Evolutionary conservation across 257 asterid species (phyloP), one percentile per base, ranked within the genome.

Genomic region (Nicotiana otophora): DNA sequence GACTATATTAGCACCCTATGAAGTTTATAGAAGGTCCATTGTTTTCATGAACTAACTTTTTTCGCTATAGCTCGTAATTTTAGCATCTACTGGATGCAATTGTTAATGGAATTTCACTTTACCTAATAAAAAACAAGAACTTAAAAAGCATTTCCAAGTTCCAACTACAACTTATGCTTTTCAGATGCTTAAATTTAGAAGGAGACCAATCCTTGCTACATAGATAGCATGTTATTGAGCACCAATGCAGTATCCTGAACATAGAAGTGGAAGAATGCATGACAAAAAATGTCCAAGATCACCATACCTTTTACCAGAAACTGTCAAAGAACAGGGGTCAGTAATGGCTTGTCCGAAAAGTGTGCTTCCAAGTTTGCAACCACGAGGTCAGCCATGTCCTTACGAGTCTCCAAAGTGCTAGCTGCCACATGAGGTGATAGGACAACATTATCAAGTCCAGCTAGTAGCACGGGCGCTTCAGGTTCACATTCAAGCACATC

Each of bases 381-480:
- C 10, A 94, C 93, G 51, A 92, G 94, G 77, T 94, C 96, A n/a
- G 95, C 96, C 94, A 92, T 77, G 36, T 77, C 88, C 88, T 84
- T 84, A 1, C 92, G 88, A 17, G 97, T 92, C 86, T 92, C 96
- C 63, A 86, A 74, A 0, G 97, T 92, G 82, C 88, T 81, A 62
- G 88, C 87, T 77, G 87, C 95, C 7, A 81, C 89, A 33, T 92
- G 98, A 58, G 95, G 89, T 20, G 91, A 87, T 82, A 94, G 89
- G 69, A 92, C 94, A 7, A 90, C 94, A 78, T 90, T 94, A 46
- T 90, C 90, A 33, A 92, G 93, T 42, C 84, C 84, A 77, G 84
- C 75, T 62, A 94, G 84, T 36, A 48, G 30, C 34, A 83, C 83
- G 0, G 97, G 96, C 9, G 89, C 92, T 15, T 92, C 83, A 10